These are phyloP conservation scores for Colletotrichum eleusines DNA, from an alignment of 2,329 filamentous ascomycete species.

Conservation along the genomic window DNA sequence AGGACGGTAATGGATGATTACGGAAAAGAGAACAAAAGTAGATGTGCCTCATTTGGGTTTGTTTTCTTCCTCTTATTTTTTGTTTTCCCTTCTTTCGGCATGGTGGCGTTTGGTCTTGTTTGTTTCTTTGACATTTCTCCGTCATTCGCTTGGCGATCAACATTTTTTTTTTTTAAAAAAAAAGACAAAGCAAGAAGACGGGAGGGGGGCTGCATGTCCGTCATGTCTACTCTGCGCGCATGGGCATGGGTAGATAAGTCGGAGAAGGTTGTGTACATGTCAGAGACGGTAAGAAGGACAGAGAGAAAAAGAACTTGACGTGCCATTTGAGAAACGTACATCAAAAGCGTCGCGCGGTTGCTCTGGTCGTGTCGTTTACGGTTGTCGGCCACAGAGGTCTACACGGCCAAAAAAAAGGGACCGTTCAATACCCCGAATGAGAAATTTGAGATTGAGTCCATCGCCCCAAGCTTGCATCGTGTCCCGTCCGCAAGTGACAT, in stretches of 20 bases:
- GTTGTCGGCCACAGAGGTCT: neutral
- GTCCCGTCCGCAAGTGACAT: neutral
- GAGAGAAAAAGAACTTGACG: neutral
- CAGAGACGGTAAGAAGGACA: neutral
- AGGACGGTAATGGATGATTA: constrained; percentile 44
- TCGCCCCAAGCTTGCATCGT: neutral
- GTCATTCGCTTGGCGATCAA: neutral
- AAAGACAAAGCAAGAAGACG: neutral
- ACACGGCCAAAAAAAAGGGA: neutral
- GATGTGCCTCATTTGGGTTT: constrained; percentile 16
- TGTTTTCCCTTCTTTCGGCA: neutral
- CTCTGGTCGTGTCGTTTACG: neutral
- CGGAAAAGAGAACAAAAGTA: constrained; percentile 40
- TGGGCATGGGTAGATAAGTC: too few species aligned
- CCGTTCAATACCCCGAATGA: constrained; percentile 38
- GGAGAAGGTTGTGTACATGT: too few species aligned
- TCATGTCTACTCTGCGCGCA: too few species aligned
- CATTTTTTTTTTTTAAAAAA: neutral
- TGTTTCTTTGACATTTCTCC: constrained; percentile 16
- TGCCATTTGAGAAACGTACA: constrained; percentile 24
- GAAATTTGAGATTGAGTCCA: constrained; percentile 11
- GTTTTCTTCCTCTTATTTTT: neutral
- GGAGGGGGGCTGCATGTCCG: too few species aligned
- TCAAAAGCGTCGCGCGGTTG: constrained; percentile 13
- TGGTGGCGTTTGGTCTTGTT: constrained; percentile 35